These are phyloP conservation scores for Glycyrrhiza uralensis DNA, from an alignment of 306 rosid species.

Conservation along the genomic window DNA sequence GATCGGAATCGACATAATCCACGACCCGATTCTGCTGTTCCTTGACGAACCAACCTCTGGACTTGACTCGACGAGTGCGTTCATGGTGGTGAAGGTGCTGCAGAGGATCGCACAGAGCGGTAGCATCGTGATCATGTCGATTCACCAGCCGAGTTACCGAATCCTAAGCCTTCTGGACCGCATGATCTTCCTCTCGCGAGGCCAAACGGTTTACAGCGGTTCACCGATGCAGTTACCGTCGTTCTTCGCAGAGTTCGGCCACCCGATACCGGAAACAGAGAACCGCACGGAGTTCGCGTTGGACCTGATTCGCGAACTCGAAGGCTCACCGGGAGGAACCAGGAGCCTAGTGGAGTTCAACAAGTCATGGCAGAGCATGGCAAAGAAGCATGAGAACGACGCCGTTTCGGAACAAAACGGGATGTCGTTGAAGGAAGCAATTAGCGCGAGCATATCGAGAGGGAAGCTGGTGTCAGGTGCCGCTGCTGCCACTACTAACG, in stretches of 20 bases:
- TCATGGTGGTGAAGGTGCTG: conserved; percentile 90
- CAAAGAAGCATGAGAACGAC: too few species aligned
- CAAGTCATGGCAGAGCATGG: conserved; percentile 77
- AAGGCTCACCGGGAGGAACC: conserved; percentile 77
- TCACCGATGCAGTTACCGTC: conserved; percentile 56
- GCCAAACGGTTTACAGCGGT: conserved; percentile 88
- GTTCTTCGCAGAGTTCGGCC: conserved; percentile 76
- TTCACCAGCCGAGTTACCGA: conserved; percentile 90
- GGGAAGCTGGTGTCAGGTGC: conserved; percentile 91
- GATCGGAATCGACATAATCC: conserved; percentile 86
- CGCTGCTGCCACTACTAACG: conserved; percentile 25
- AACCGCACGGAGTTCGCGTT: conserved; percentile 91
- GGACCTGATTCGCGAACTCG: conserved; percentile 86
- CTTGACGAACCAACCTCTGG: conserved; percentile 96
- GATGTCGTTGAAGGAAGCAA: conserved; percentile 84
- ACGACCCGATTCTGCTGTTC: conserved; percentile 84
- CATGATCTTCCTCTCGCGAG: conserved; percentile 71
- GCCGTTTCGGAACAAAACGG: too few species aligned
- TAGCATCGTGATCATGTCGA: conserved; percentile 89
- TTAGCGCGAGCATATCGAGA: conserved; percentile 74
- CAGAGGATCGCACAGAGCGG: conserved; percentile 96
- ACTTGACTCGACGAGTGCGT: conserved; percentile 90
- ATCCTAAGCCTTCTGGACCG: conserved; percentile 77
- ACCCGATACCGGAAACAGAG: conserved; percentile 82
- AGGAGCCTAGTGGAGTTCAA: conserved; percentile 75